Evolutionary conservation across 2,329 filamentous ascomycete species (phyloP), one percentile per base, ranked within the genome.

Genomic region (Trichoderma aggressivum): DNA sequence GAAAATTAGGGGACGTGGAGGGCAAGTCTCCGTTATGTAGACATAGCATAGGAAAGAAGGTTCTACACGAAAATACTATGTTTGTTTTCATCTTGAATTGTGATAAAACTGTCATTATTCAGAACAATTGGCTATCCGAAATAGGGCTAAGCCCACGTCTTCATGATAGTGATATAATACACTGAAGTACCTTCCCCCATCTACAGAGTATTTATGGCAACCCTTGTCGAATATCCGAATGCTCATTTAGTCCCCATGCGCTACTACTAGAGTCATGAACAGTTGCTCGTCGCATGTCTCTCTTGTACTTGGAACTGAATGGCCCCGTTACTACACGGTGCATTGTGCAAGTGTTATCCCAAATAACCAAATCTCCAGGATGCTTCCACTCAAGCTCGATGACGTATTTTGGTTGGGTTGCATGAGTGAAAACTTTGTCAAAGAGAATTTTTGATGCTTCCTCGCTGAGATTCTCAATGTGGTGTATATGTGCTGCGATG

Each of bases 301-400:
- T 79, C 71, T 76, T 79, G 75, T 82, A 85, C 74, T 81, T 84
- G 0, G 84, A 84, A 72, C 82, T 82, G 72, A 86, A 88, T 0
- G 76, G 76, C 0, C 87, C 87, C 1, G 80, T 79, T 1, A 81
- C 83, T 0, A 86, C 85, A 7, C 86, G 78, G 77, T 90, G 87
- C 81, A 89, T 82, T 18, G 86, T 84, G 62, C 82, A 84, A 0
- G 85, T 85, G 75, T 90, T 90, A 74, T 90, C 88, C 88, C 88
- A 90, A 21, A 87, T 81, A 88, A 68, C 55, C 16, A 68, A 21
- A n/a, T 68, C 64, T 21, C 64, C 64, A 0, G 55, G 53, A 8
- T 58, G 12, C n/a, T 50, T 43, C 64, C 64, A 68, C n/a, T 68
- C 64, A 18, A 68, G 80, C 7, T 79, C 81, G 8, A 84, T 71